phyloP scores from a whole-genome alignment of 2,329 filamentous ascomycete species.

The Aspergillus novofumigatus region DNA sequence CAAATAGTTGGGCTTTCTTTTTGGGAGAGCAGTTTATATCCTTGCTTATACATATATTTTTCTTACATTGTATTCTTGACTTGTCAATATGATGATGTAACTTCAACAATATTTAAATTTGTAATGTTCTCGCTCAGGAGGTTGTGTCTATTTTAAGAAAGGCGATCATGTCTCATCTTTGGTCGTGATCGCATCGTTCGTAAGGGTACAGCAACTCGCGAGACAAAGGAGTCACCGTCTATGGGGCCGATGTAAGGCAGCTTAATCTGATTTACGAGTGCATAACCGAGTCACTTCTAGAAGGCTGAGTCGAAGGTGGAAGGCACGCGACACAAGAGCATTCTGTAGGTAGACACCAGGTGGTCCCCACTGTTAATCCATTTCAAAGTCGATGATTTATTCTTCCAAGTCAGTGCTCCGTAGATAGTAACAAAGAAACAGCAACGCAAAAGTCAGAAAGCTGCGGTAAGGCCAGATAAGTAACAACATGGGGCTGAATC shows the following conservation, averaged over 20 bases:
- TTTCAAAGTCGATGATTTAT: too few relatives aligned
- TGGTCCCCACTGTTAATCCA: background rate
- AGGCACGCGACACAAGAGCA: background rate
- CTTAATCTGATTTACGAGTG: background rate
- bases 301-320: background rate
- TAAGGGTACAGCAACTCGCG: background rate
- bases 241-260: background rate
- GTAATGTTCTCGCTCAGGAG: background rate
- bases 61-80: background rate
- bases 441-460: background rate
- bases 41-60: slow-evolving; percentile 6
- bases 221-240: background rate
- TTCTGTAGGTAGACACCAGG: background rate
- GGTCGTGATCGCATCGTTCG: background rate
- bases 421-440: background rate
- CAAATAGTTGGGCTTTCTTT: slow-evolving; percentile 16
- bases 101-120: too few relatives aligned
- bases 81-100: background rate
- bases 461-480: background rate
- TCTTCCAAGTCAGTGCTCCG: too few relatives aligned
- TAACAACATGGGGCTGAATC: background rate
- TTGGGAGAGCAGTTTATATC: slow-evolving; percentile 20
- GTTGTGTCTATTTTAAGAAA: background rate
- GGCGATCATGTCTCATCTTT: background rate
- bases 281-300: background rate